Evolutionary conservation across 2,329 filamentous ascomycete species (phyloP).

Genomic region (Pseudofabraea citricarpa): DNA sequence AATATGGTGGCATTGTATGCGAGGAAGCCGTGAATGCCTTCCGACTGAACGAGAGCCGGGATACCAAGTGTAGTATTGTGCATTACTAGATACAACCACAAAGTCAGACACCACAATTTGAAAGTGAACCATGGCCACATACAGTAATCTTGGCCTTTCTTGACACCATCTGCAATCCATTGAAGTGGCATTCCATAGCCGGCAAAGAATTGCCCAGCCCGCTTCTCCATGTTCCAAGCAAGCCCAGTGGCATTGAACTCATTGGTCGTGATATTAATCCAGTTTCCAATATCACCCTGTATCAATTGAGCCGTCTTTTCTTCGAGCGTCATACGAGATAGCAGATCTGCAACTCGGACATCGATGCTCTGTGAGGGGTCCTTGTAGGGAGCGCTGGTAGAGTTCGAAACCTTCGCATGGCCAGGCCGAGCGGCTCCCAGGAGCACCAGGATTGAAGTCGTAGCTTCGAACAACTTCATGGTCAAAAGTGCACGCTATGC

Average conservation of each 20-base stretch:
- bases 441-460: too few relatives aligned
- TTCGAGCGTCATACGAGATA: conserved; percentile 68
- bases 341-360: conserved; percentile 59
- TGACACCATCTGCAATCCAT: conserved; percentile 58
- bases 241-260: conserved; percentile 64
- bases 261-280: conserved; percentile 64
- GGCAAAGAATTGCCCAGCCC: conserved; percentile 61
- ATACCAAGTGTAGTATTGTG: conserved; percentile 66
- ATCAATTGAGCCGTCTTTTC: conserved; percentile 69
- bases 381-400: conserved; percentile 49
- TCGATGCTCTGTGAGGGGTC: conserved; percentile 57
- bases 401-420: background rate
- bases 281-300: conserved; percentile 68
- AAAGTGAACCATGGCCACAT: background rate
- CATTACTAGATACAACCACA: conserved; percentile 32
- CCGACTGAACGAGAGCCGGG: conserved; percentile 67
- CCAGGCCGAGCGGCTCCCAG: background rate
- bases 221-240: conserved; percentile 52
- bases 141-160: conserved; percentile 61
- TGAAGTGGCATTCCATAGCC: conserved; percentile 59
- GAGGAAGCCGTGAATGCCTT: conserved; percentile 70
- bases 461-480: background rate
- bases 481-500: too few relatives aligned
- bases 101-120: too few relatives aligned
- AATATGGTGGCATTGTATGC: conserved; percentile 73